phyloP scores from a whole-genome alignment of 208 protist genomes.

The Trypanosoma mega region DNA sequence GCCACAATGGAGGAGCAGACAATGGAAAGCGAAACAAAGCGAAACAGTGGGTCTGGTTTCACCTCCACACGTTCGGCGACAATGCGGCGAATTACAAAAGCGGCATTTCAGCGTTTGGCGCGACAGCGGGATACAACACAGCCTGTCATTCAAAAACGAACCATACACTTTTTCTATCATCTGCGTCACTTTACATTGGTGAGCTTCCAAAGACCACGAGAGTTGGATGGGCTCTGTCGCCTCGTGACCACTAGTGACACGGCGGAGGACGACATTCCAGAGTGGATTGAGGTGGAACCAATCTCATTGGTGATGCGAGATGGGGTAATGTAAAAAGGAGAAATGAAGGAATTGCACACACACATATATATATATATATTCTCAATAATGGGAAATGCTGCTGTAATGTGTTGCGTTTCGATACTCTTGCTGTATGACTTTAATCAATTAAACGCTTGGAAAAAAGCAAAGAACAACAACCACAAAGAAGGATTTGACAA shows the following conservation, averaged over 20 bases:
- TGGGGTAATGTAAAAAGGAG: constrained; percentile 18
- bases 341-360: too few relatives aligned
- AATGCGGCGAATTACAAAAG: constrained; percentile 15
- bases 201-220: constrained; percentile 30
- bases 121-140: constrained; percentile 26
- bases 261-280: constrained; percentile 24
- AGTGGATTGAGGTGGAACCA: constrained; percentile 32
- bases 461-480: too few relatives aligned
- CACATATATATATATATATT: too few relatives aligned
- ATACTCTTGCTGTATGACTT: too few relatives aligned
- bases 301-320: constrained; percentile 20
- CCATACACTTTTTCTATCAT: constrained; percentile 29
- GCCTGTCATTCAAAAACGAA: constrained; percentile 32
- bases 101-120: constrained; percentile 23
- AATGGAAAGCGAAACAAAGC: not conserved
- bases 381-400: too few relatives aligned
- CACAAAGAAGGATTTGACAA: too few relatives aligned
- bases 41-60: too few relatives aligned
- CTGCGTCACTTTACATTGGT: constrained; percentile 32
- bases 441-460: too few relatives aligned
- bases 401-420: too few relatives aligned
- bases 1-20: not conserved
- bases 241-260: constrained; percentile 26
- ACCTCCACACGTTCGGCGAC: not conserved
- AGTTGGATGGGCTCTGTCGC: constrained; percentile 26